Evolutionary conservation across 2,329 filamentous ascomycete species (phyloP), one percentile per base, ranked within the genome.

Genomic region (Fusarium concolor): DNA sequence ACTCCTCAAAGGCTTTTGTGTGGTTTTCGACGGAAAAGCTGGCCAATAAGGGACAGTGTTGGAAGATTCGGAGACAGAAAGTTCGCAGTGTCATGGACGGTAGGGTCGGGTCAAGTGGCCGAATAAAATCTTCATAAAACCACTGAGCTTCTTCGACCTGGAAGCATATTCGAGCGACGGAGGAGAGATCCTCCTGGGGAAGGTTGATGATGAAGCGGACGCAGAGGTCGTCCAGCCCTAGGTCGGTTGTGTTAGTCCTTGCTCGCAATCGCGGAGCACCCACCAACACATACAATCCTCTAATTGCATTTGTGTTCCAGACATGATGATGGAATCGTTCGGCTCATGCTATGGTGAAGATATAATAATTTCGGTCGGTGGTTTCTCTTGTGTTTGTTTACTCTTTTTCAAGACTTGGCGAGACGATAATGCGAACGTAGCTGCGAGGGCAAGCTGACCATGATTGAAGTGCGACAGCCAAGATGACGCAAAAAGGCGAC

Each of bases 61-160:
- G 90, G 78, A 98, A 97, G 73, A 99, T 96, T 72, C 91, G 89
- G 62, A 97, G 85, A 74, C 92, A 95, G 80, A 99, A 99, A 51
- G 86, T 89, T 71, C 92, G 90, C 33, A 99, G 86, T 44, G 90
- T 89, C 85, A 98, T 91, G 56, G 92, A 94, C 6, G 96, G 96
- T 12, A 99, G 86, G 38, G 86, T 86, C 52, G 94, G 90, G 79
- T 97, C 92, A 68, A 96, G 85, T 38, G 95, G 94, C 46, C 96
- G 92, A 78, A 99, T 93, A 78, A 99, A 99, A 81, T 99, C 96
- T 84, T 99, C 96, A 87, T 99, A 99, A 81, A 97, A 99, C 96
- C 96, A 99, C 89, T 99, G 96, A 74, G 96, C 96, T 81, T 99
- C 96, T 81, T 99, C 96, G 73, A 99, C 92, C 81, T 98, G 94